Conservation (phyloP, 805 yeast genomes). For the Ogataea parapolymorpha region DNA sequence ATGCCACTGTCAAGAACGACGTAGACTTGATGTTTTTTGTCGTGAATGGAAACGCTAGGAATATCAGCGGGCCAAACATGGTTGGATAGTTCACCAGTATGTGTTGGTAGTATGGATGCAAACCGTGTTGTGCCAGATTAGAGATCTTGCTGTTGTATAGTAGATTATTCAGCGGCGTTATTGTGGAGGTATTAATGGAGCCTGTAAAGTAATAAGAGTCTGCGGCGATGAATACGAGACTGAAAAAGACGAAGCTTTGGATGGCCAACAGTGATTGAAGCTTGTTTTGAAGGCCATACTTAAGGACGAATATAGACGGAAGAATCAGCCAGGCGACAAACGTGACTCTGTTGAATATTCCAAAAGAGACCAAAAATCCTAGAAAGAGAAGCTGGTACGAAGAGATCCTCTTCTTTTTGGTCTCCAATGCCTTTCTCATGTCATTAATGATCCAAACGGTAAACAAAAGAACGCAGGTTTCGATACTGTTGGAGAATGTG, state of each 20-base stretch:
- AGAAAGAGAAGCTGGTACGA: neutral
- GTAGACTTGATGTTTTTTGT: slow-evolving; percentile 44
- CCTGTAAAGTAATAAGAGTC: slow-evolving; percentile 48
- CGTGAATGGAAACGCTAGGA: slow-evolving; percentile 41
- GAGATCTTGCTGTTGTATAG: slow-evolving; percentile 56
- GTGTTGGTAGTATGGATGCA: slow-evolving; percentile 79
- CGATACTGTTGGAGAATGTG: slow-evolving; percentile 85
- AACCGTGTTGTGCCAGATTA: slow-evolving; percentile 76
- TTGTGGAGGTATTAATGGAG: slow-evolving; percentile 33
- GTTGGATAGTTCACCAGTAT: slow-evolving; percentile 72
- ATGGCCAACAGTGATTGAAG: slow-evolving; percentile 36
- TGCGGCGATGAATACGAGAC: slow-evolving; percentile 38
- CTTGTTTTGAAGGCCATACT: slow-evolving; percentile 35
- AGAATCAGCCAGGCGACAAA: slow-evolving; percentile 70
- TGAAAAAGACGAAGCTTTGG: slow-evolving; percentile 35
- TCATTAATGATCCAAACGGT: slow-evolving; percentile 47
- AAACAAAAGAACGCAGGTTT: slow-evolving; percentile 55
- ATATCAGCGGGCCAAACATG: slow-evolving; percentile 72
- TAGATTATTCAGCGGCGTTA: slow-evolving; percentile 78
- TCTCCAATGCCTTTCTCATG: slow-evolving; percentile 15
- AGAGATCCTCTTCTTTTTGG: neutral
- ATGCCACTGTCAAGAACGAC: slow-evolving; percentile 55
- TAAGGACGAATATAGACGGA: slow-evolving; percentile 51
- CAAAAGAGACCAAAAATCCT: slow-evolving; percentile 59
- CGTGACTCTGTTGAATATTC: slow-evolving; percentile 81